Evolutionary conservation across 495 filamentous ascomycete species (phyloP), one percentile per base, ranked within the genome.

Genomic region (Hyaloscypha hepaticicola): DNA sequence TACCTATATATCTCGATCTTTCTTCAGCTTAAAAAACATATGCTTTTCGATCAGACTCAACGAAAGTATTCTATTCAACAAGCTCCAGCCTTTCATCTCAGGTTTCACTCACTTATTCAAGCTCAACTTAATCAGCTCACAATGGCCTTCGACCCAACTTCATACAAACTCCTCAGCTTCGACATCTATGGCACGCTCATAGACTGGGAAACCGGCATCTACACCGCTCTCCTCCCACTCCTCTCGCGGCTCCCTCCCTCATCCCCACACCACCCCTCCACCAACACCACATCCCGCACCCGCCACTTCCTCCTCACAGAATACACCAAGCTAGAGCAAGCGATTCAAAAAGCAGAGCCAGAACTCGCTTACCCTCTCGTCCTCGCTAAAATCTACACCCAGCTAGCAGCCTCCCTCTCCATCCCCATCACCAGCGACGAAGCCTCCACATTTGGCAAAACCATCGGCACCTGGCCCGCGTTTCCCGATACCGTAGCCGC

Each of bases 101-200:
- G n/a, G n/a, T n/a, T n/a, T 41, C 38, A 2, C 4, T 2, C 9
- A 45, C 16, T 45, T 16, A 45, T 11, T 16, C 0, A 16, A 33
- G 4, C 38, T 45, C 38, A 45, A 4, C 19, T 16, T 45, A 14
- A 14, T 4, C 16, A 9, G 14, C 1, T 45, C 14, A 45, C 38
- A 25, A 58, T 34, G 28, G 3, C 61, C 21, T 57, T 64, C 52
- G 41, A 66, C 26, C 59, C 50, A 21, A 67, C 52, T 31, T 21
- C 48, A 14, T 68, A 33, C 58, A 69, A 72, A 52, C 29, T 87
- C 60, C 84, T 92, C 33, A 79, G 77, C 71, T 95, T 96, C 77
- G 90, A 96, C 74, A 85, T 90, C 79, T 94, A 91, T 74, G 89
- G 90, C 73, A 96, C 91, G 0, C 82, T 93, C 26, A 86, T 94